phyloP scores from a whole-genome alignment of 306 rosid genomes.

The Echinosophora koreensis region DNA sequence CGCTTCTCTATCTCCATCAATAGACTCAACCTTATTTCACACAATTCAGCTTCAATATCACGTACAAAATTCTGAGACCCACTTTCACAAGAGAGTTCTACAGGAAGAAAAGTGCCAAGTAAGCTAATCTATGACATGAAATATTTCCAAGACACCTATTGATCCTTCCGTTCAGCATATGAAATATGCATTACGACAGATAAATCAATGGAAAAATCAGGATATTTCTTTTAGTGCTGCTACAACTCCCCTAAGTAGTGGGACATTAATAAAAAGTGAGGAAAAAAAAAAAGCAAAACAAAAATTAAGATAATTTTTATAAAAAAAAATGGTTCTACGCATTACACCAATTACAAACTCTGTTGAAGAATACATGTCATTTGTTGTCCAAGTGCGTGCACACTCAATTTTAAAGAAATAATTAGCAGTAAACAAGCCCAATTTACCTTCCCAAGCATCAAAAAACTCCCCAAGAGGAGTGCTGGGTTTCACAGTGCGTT shows the following conservation, averaged over 20 bases:
- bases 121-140: slow-evolving; percentile 43
- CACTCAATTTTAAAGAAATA: slow-evolving; percentile 5
- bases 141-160: slow-evolving; percentile 20
- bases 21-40: slow-evolving; percentile 76
- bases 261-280: neutral
- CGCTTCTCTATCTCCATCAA: slow-evolving; percentile 89
- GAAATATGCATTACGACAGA: neutral
- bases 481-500: slow-evolving; percentile 45
- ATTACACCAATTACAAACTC: slow-evolving; percentile 6
- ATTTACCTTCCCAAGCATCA: slow-evolving; percentile 95
- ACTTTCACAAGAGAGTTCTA: slow-evolving; percentile 82
- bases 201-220: neutral
- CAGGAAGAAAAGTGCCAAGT: slow-evolving; percentile 44
- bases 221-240: slow-evolving; percentile 7
- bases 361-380: neutral
- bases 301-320: neutral
- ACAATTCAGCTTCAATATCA: slow-evolving; percentile 67
- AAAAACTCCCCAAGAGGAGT: slow-evolving; percentile 64
- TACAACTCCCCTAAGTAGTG: slow-evolving; percentile 1
- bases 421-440: slow-evolving; percentile 9
- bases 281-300: neutral
- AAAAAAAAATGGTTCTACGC: neutral
- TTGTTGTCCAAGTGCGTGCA: slow-evolving; percentile 15
- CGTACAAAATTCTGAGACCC: slow-evolving; percentile 55
- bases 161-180: neutral